Evolutionary conservation across 2,329 filamentous ascomycete genomes (phyloP).

Genomic region (Taxawa tesnikishii): DNA sequence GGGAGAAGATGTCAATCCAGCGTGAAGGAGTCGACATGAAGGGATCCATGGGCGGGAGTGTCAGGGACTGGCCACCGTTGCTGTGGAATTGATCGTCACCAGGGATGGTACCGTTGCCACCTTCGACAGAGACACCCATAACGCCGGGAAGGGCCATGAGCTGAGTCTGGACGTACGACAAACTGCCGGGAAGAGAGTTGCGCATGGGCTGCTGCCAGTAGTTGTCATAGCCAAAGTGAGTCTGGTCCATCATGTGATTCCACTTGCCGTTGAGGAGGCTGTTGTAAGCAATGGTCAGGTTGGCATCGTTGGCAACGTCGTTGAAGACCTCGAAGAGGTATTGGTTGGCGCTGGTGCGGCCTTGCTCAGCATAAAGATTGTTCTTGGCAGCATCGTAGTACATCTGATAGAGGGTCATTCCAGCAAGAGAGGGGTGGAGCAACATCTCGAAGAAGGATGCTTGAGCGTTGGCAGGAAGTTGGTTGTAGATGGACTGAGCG

Average conservation of each 20-base stretch:
- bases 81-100: constrained; percentile 51
- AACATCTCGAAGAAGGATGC: constrained; percentile 52
- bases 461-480: constrained; percentile 35
- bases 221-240: constrained; percentile 28
- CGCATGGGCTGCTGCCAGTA: constrained; percentile 54
- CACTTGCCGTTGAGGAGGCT: constrained; percentile 49
- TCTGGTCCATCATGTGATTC: constrained; percentile 48
- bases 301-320: constrained; percentile 42
- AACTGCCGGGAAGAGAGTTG: constrained; percentile 50
- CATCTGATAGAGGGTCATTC: constrained; percentile 43
- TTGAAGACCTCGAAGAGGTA: constrained; percentile 43
- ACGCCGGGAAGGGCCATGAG: constrained; percentile 49
- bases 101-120: constrained; percentile 52
- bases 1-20: constrained; percentile 52
- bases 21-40: constrained; percentile 39
- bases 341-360: constrained; percentile 43
- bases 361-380: constrained; percentile 41
- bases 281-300: constrained; percentile 46
- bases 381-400: constrained; percentile 40
- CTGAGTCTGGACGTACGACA: constrained; percentile 46
- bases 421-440: constrained; percentile 47
- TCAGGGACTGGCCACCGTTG: constrained; percentile 39
- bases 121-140: constrained; percentile 52
- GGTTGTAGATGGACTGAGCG: constrained; percentile 44
- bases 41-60: constrained; percentile 43